Evolutionary conservation across 1,284 basidiomycete genomes (phyloP), one percentile per base, ranked within the genome.

Genomic region (Papiliotrema terrestris): DNA sequence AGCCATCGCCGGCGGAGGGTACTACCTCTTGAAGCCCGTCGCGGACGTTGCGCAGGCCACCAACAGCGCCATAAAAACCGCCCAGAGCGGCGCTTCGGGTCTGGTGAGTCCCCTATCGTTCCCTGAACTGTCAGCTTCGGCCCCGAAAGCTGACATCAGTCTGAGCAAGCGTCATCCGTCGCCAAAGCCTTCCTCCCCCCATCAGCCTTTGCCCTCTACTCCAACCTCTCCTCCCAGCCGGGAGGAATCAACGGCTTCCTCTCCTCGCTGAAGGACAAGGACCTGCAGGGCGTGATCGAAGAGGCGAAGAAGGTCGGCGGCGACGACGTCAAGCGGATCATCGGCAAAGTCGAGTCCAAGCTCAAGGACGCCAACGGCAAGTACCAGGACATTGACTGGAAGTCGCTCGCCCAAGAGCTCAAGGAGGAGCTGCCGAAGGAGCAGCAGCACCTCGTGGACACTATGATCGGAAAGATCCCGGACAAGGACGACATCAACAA

Each of bases 1-100:
- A 19, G 71, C 65, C 14, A 56, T 73, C 20, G 73, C 60, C 23
- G 63, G 45, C 13, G 73, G 66, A 14, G 68, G 68, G 9, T 75
- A 68, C 61, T 59, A 54, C 47, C 69, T 72, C 63, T 45, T 75
- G 25, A 76, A 76, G 58, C 74, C 73, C 13, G 61, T 75, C n/a
- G 53, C 69, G 8, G 71, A 75, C 49, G 71, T 70, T 19, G 75
- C 75, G 13, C 26, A 36, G 25, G 54, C 58, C 37, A 55, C 70
- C 15, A 51, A 69, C 56, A 32, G 54, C 26, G 57, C 61, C 2
- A 57, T 72, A 29, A 55, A 63, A 14, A 52, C 62, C 19, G 61
- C 60, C 41, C 67, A 70, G 53, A 56, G 61, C 2, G 52, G 57
- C 8, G 59, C 60, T 35, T 51, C 51, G 4, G 45, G 48, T 29